phyloP scores from a whole-genome alignment of 2,329 filamentous ascomycete genomes.

The Hawksworthiomyces lignivorus region DNA sequence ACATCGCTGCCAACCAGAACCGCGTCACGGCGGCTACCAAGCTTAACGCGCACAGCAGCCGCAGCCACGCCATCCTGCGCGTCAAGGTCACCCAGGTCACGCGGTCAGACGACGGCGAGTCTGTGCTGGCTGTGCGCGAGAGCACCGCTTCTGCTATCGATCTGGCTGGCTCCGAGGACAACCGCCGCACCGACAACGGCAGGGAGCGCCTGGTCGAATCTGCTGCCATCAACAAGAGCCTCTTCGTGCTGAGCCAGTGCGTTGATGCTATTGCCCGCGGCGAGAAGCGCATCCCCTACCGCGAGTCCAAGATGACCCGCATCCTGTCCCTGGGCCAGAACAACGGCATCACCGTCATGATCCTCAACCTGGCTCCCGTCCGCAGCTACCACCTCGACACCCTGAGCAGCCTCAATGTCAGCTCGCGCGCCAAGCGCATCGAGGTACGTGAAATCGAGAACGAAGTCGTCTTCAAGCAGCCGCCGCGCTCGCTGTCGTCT shows the following conservation, averaged over 20 bases:
- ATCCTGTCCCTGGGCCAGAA: slow-evolving; percentile 91
- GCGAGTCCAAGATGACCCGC: slow-evolving; percentile 95
- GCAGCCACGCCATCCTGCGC: slow-evolving; percentile 83
- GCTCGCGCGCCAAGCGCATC: slow-evolving; percentile 91
- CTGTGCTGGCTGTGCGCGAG: slow-evolving; percentile 44
- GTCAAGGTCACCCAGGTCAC: slow-evolving; percentile 79
- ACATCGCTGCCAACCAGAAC: slow-evolving; percentile 88
- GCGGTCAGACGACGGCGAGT: slow-evolving; percentile 35
- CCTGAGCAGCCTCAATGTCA: slow-evolving; percentile 87
- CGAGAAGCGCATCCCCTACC: slow-evolving; percentile 76
- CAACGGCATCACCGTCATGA: slow-evolving; percentile 93
- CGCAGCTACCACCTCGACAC: slow-evolving; percentile 91
- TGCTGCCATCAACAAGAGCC: slow-evolving; percentile 92
- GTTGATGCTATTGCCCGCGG: slow-evolving; percentile 83
- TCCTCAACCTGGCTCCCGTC: slow-evolving; percentile 86
- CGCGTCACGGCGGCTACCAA: slow-evolving; percentile 85
- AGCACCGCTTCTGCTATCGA: slow-evolving; percentile 92
- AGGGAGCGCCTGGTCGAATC: slow-evolving; percentile 91
- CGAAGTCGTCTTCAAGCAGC: slow-evolving; percentile 78
- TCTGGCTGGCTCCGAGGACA: slow-evolving; percentile 91
- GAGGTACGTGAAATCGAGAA: slow-evolving; percentile 95
- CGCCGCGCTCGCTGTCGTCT: slow-evolving; percentile 34
- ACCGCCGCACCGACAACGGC: slow-evolving; percentile 85
- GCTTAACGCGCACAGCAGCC: slow-evolving; percentile 83
- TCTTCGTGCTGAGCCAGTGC: slow-evolving; percentile 90